Evolutionary conservation across 1,139 yeast genomes (phyloP).

Genomic region (Hanseniaspora gamundiae): DNA sequence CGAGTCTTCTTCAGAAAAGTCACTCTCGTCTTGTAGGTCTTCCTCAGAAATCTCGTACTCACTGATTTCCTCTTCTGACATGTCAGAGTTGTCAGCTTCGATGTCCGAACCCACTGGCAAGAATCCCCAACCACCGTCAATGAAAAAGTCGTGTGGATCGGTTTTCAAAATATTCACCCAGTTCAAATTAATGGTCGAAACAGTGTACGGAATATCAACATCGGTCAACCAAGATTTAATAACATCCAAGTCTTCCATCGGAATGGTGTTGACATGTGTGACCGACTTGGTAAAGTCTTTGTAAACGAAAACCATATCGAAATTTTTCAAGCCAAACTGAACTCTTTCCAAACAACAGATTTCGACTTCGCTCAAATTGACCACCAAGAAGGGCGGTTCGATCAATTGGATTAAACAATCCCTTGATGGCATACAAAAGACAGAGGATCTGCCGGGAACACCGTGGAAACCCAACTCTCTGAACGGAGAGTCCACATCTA

Average conservation of each 20-base stretch:
- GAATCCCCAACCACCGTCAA: conserved; percentile 94
- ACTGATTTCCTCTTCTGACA: conserved; percentile 32
- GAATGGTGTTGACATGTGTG: conserved; percentile 87
- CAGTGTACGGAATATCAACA: conserved; percentile 88
- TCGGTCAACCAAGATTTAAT: conserved; percentile 94
- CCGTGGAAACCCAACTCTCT: conserved; percentile 95
- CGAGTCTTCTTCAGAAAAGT: conserved; percentile 38
- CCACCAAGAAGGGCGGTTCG: conserved; percentile 90
- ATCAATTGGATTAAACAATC: conserved; percentile 89
- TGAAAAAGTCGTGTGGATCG: conserved; percentile 89
- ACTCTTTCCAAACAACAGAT: conserved; percentile 94
- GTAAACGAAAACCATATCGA: conserved; percentile 88
- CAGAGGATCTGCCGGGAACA: conserved; percentile 92
- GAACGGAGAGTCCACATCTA: conserved; percentile 89
- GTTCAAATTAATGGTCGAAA: conserved; percentile 90
- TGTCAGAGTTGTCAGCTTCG: conserved; percentile 47
- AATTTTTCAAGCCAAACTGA: conserved; percentile 91
- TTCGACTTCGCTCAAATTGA: conserved; percentile 85
- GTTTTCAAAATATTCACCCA: conserved; percentile 97
- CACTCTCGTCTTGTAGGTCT: conserved; percentile 69
- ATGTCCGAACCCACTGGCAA: conserved; percentile 61
- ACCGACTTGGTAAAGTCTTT: conserved; percentile 83
- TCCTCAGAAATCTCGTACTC: conserved; percentile 36
- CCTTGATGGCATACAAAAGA: conserved; percentile 92
- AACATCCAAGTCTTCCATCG: conserved; percentile 83